These are phyloP conservation scores for Cercospora janseana DNA, from an alignment of 2,329 filamentous ascomycete species.

Conservation along the genomic window DNA sequence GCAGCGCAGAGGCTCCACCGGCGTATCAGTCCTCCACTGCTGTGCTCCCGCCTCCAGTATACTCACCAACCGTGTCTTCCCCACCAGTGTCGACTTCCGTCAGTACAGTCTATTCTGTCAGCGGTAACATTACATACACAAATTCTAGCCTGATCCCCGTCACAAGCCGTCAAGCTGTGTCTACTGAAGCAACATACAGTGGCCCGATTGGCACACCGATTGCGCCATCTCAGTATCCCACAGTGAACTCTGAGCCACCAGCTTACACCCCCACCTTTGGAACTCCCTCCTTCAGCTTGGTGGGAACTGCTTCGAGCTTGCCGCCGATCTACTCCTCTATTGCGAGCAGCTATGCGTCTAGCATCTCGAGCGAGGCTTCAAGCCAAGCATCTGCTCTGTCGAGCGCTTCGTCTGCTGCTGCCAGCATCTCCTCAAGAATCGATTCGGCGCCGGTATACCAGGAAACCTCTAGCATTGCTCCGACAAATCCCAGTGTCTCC, in stretches of 20 bases:
- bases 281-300: neutral
- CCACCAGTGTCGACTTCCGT: neutral
- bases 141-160: neutral
- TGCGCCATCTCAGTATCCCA: neutral
- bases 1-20: neutral
- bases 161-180: neutral
- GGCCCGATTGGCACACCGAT: neutral
- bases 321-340: constrained; percentile 8
- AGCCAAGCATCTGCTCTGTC: neutral
- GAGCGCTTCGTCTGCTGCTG: neutral
- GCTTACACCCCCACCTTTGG: neutral
- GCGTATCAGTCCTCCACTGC: constrained; percentile 1
- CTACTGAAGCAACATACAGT: constrained; percentile 1
- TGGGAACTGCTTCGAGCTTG: neutral
- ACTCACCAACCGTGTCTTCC: neutral
- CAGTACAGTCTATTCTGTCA: constrained; percentile 1
- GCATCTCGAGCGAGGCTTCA: neutral
- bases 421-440: constrained; percentile 11
- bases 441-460: no score
- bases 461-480: constrained; percentile 6
- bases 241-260: neutral
- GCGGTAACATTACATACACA: constrained; percentile 9
- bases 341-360: neutral
- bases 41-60: neutral
- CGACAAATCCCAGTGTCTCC: neutral